Evolutionary conservation across 1,284 basidiomycete species (phyloP).

Genomic region (Entoloma clypeatum): DNA sequence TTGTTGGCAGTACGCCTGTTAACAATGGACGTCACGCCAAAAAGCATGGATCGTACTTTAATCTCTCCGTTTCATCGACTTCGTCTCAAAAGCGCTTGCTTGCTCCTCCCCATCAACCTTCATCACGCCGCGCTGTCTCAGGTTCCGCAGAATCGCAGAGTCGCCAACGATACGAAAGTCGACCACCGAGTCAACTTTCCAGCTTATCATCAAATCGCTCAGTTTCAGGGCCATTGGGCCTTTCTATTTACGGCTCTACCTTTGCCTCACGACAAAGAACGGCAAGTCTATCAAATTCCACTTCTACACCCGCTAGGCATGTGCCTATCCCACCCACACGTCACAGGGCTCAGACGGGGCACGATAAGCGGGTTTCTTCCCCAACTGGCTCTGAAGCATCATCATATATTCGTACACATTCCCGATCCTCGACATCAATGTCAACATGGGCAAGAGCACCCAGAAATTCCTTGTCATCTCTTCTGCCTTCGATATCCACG

Average conservation of each 20-base stretch:
- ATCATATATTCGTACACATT: conserved; percentile 35
- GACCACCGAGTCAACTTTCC: conserved; percentile 48
- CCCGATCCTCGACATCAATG: conserved; percentile 42
- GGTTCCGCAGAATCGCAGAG: conserved; percentile 35
- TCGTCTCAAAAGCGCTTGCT: conserved; percentile 43
- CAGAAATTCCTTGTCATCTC: conserved; percentile 45
- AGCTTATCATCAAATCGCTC: conserved; percentile 46
- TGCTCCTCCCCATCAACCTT: conserved; percentile 42
- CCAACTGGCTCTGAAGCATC: conserved; percentile 58
- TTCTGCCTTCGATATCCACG: conserved; percentile 36
- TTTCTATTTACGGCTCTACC: conserved; percentile 55
- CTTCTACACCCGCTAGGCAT: conserved; percentile 32
- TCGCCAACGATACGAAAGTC: no score
- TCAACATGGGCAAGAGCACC: conserved; percentile 71
- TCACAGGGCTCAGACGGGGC: conserved; percentile 38
- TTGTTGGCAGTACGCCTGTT: conserved; percentile 47
- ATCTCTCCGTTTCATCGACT: conserved; percentile 42
- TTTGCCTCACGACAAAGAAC: conserved; percentile 80
- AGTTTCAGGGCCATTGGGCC: conserved; percentile 47
- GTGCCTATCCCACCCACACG: conserved; percentile 34
- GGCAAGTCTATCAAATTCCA: conserved; percentile 51
- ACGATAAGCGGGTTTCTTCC: conserved; percentile 43
- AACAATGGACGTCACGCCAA: conserved; percentile 26
- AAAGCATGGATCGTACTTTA: conserved; percentile 47
- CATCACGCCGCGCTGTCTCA: conserved; percentile 46